Evolutionary conservation across 768 basidiomycete species (phyloP).

Genomic region (Tylopilus sp.): DNA sequence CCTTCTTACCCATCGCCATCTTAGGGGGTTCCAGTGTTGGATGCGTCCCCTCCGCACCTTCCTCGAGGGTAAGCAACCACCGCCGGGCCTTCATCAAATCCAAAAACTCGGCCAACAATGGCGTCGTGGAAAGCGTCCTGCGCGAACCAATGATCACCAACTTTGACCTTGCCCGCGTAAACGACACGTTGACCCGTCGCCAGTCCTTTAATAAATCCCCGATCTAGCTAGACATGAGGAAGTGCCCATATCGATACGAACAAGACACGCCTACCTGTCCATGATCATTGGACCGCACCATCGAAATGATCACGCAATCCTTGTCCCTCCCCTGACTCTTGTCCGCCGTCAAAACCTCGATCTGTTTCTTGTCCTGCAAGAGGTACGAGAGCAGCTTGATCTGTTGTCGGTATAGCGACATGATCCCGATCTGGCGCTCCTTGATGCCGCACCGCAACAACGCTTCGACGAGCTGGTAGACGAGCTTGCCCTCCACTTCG

Average conservation of each 20-base stretch:
- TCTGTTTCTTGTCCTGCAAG: constrained; percentile 48
- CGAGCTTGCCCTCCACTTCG: constrained; percentile 67
- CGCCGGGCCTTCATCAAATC: constrained; percentile 61
- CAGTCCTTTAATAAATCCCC: constrained; percentile 95
- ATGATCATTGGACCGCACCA: constrained; percentile 83
- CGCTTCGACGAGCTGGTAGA: constrained; percentile 64
- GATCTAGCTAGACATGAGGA: constrained; percentile 44
- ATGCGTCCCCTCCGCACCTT: constrained; percentile 54
- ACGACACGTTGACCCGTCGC: constrained; percentile 94
- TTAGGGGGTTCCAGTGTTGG: constrained; percentile 25
- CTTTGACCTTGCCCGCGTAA: constrained; percentile 90
- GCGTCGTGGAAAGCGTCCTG: constrained; percentile 60
- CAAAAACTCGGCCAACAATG: constrained; percentile 74
- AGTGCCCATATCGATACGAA: too few species aligned
- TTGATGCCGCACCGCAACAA: constrained; percentile 62
- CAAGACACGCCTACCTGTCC: constrained; percentile 48
- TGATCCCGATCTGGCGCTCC: constrained; percentile 75
- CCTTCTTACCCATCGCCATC: constrained; percentile 9
- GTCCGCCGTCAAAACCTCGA: constrained; percentile 92
- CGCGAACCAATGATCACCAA: constrained; percentile 88
- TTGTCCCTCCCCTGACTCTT: constrained; percentile 95
- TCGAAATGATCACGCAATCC: constrained; percentile 88
- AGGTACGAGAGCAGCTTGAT: constrained; percentile 81
- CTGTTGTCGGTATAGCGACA: constrained; percentile 93
- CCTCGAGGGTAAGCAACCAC: constrained; percentile 68